These are phyloP conservation scores for Starmerella vaccinii DNA, from an alignment of 805 yeast genomes.

Conservation along the genomic window DNA sequence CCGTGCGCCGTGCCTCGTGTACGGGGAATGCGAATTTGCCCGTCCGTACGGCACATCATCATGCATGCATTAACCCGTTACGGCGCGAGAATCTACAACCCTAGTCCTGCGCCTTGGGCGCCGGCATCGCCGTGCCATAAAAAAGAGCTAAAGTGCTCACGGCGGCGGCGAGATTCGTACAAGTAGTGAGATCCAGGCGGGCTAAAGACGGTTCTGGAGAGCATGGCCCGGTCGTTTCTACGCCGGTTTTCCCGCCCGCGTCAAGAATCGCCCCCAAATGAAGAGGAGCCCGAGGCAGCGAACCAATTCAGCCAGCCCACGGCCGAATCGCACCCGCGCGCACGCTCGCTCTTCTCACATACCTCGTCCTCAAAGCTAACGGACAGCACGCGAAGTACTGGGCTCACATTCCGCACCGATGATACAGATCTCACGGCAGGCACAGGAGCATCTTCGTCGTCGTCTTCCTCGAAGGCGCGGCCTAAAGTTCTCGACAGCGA, in stretches of 20 bases:
- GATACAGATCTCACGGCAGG: slow-evolving; percentile 7
- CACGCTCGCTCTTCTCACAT: slow-evolving; percentile 9
- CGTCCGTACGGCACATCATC: not conserved
- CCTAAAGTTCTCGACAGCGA: slow-evolving; percentile 7
- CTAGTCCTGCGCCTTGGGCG: not conserved
- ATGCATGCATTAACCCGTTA: not conserved
- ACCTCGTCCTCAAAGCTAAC: not conserved
- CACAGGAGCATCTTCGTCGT: not conserved
- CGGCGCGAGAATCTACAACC: not conserved
- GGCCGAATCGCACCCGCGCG: not conserved
- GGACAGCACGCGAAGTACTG: slow-evolving; percentile 6
- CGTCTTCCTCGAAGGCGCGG: slow-evolving; percentile 2
- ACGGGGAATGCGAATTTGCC: not conserved
- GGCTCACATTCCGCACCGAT: slow-evolving; percentile 6
- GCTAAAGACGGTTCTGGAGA: not conserved
- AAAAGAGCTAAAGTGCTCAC: not conserved
- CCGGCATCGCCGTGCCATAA: not conserved
- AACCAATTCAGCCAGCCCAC: slow-evolving; percentile 8
- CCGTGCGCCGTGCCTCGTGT: not conserved
- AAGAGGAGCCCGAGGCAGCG: not conserved
- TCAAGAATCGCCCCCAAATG: slow-evolving; percentile 3
- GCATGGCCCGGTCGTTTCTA: slow-evolving; percentile 3
- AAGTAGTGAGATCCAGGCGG: not conserved
- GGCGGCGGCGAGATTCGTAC: not conserved
- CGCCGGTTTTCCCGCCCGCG: slow-evolving; percentile 7